Evolutionary conservation across 2,329 filamentous ascomycete species (phyloP).

Genomic region (Colletotrichum cereale): DNA sequence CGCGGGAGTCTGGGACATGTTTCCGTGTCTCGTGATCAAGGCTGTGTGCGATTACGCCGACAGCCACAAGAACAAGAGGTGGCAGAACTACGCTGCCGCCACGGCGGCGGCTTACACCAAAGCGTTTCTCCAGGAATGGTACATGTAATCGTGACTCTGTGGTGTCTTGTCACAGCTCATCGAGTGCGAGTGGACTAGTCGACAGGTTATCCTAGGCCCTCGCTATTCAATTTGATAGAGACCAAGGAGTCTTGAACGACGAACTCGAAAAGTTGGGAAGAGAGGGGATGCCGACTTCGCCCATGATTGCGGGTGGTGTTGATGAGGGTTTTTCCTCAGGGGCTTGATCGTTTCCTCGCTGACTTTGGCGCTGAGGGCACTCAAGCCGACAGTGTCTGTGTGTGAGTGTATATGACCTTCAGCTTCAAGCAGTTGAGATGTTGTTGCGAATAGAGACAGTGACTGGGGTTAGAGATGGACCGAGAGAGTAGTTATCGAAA

Average conservation of each 20-base stretch:
- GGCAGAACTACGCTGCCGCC: not conserved
- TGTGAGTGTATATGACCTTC: not conserved
- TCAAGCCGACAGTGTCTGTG: not conserved
- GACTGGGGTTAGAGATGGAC: not conserved
- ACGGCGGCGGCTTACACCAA: not conserved
- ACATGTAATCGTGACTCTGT: not conserved
- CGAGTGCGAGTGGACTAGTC: too few relatives aligned
- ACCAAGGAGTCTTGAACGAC: too few relatives aligned
- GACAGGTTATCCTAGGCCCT: too few relatives aligned
- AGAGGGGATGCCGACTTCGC: too few relatives aligned
- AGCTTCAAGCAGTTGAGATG: too few relatives aligned
- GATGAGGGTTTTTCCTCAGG: too few relatives aligned
- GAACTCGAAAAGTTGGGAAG: too few relatives aligned
- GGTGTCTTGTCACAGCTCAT: not conserved
- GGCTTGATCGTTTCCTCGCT: too few relatives aligned
- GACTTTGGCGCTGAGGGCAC: not conserved
- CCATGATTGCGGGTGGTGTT: too few relatives aligned
- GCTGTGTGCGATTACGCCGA: not conserved
- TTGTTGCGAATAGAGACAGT: not conserved
- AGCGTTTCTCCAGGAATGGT: not conserved
- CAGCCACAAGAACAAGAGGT: not conserved
- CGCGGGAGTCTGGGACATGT: not conserved
- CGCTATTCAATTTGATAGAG: too few relatives aligned
- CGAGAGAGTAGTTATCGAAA: not conserved
- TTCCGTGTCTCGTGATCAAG: not conserved